These are phyloP conservation scores for Suillus luteus DNA, from an alignment of 768 basidiomycete genomes.

Conservation along the genomic window DNA sequence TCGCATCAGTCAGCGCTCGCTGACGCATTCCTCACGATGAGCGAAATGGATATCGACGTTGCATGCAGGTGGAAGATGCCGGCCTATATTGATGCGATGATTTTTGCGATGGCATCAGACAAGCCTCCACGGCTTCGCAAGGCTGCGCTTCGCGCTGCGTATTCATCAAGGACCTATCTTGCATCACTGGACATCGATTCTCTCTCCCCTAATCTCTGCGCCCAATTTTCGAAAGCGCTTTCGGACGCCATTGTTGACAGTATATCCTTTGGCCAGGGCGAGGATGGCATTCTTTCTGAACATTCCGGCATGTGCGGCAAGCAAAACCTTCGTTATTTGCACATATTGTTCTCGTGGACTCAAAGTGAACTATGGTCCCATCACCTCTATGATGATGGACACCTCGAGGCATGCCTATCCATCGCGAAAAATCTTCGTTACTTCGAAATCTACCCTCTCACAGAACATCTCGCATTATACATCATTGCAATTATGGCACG, in stretches of 20 bases:
- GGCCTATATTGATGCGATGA: conserved; percentile 5
- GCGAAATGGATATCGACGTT: conserved; percentile 9
- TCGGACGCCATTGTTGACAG: neutral
- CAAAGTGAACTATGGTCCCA: conserved; percentile 8
- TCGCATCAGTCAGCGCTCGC: conserved; percentile 10
- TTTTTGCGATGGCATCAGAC: conserved; percentile 12
- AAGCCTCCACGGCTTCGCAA: conserved; percentile 11
- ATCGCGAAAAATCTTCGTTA: conserved; percentile 11
- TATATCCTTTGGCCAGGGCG: neutral
- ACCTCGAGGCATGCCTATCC: conserved; percentile 8
- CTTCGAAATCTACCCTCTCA: conserved; percentile 11
- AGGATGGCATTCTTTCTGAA: conserved; percentile 3
- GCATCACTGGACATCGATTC: conserved; percentile 3
- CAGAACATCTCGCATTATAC: conserved; percentile 15
- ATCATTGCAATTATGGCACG: conserved; percentile 8
- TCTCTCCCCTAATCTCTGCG: neutral
- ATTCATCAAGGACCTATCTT: conserved; percentile 11
- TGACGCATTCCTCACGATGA: conserved; percentile 14
- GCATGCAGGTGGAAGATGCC: conserved; percentile 1
- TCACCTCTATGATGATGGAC: conserved; percentile 11
- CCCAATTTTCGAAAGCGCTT: conserved; percentile 1
- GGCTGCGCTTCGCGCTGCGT: conserved; percentile 8
- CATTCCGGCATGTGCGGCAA: conserved; percentile 4
- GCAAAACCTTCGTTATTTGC: conserved; percentile 14
- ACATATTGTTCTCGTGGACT: conserved; percentile 13